phyloP scores from a whole-genome alignment of 805 yeast species.

The Starmera quercuum region DNA sequence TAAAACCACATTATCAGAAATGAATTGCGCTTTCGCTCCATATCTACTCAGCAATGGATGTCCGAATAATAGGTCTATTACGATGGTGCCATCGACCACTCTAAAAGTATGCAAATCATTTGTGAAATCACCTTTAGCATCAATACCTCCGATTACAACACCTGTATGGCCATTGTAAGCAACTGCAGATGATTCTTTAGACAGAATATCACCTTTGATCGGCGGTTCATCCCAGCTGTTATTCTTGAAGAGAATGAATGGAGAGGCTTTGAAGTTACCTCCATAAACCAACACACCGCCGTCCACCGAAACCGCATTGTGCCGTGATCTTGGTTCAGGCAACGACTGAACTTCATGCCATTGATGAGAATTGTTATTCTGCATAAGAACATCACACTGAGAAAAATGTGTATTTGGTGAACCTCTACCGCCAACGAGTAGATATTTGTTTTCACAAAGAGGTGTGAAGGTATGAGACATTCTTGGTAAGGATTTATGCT shows the following conservation, averaged over 20 bases:
- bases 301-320: conserved; percentile 29
- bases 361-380: conserved; percentile 12
- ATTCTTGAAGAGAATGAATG: conserved; percentile 16
- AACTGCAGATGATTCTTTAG: conserved; percentile 29
- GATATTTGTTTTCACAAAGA: conserved; percentile 18
- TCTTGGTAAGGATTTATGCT: conserved; percentile 29
- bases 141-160: conserved; percentile 41
- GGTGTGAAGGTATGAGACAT: conserved; percentile 50
- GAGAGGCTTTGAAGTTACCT: conserved; percentile 26
- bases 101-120: conserved; percentile 28
- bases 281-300: conserved; percentile 40
- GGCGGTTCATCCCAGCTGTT: conserved; percentile 3
- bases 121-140: conserved; percentile 17
- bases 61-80: conserved; percentile 10
- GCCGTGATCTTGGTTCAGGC: conserved; percentile 44
- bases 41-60: conserved; percentile 35
- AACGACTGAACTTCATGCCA: conserved; percentile 37
- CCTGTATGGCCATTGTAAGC: conserved; percentile 28
- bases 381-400: conserved; percentile 41
- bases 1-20: conserved; percentile 27
- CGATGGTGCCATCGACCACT: conserved; percentile 13
- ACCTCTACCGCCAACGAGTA: conserved; percentile 62
- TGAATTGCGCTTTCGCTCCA: conserved; percentile 35
- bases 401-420: conserved; percentile 45
- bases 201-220: conserved; percentile 6